Conservation (phyloP, 805 yeast genomes). For the Cephaloascus albidus region DNA sequence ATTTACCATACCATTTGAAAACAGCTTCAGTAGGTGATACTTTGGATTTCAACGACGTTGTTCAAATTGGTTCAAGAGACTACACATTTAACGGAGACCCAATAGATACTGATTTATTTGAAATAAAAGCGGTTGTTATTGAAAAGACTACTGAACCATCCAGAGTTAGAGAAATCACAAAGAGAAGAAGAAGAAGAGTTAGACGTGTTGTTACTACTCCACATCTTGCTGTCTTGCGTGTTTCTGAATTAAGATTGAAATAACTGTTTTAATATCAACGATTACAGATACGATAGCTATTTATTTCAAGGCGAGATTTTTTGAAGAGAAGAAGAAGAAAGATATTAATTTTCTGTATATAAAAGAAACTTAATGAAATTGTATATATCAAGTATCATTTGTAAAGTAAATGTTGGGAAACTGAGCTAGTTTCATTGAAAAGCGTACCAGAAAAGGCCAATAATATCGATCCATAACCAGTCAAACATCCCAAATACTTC, state of each 20-base stretch:
- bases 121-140: conserved; percentile 68
- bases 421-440: no score
- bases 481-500: no score
- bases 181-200: conserved; percentile 71
- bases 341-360: no score
- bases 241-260: neutral
- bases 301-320: no score
- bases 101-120: conserved; percentile 42
- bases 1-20: conserved; percentile 70
- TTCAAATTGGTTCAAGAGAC: conserved; percentile 78
- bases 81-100: conserved; percentile 52
- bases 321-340: no score
- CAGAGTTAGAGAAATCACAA: conserved; percentile 45
- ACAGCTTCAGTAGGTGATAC: conserved; percentile 77
- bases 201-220: conserved; percentile 37
- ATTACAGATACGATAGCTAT: no score
- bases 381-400: no score
- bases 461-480: no score
- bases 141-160: conserved; percentile 80
- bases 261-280: no score
- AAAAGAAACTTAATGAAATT: no score
- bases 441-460: no score
- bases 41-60: conserved; percentile 64
- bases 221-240: neutral
- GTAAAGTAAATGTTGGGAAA: no score